Evolutionary conservation across 2,329 filamentous ascomycete species (phyloP).

Genomic region (Aspergillus intermedius): DNA sequence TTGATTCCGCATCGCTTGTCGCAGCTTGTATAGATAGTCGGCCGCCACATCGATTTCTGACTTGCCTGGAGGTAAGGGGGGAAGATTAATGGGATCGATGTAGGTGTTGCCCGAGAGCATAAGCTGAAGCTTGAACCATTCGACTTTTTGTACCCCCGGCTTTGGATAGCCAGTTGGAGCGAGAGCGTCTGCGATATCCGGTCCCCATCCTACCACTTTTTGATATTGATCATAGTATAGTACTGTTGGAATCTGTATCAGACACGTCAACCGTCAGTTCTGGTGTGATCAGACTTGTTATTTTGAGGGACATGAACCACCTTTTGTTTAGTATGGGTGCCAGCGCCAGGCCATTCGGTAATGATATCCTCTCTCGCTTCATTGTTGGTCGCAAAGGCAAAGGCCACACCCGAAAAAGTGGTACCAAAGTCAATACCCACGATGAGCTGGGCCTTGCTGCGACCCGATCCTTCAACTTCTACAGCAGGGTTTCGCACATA

Average conservation of each 20-base stretch:
- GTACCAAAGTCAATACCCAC: slow-evolving; percentile 99
- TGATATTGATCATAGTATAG: slow-evolving; percentile 99
- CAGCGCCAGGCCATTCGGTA: slow-evolving; percentile 95
- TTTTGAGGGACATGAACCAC: slow-evolving; percentile 39
- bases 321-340: slow-evolving; percentile 98
- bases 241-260: slow-evolving; percentile 80
- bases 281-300: too few relatives aligned
- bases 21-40: slow-evolving; percentile 96
- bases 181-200: slow-evolving; percentile 93
- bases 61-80: slow-evolving; percentile 92
- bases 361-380: slow-evolving; percentile 98
- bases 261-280: neutral
- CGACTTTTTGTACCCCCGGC: slow-evolving; percentile 94
- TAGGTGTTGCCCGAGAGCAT: slow-evolving; percentile 99
- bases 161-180: slow-evolving; percentile 97
- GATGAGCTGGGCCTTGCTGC: slow-evolving; percentile 94
- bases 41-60: slow-evolving; percentile 99
- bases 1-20: slow-evolving; percentile 92
- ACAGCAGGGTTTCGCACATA: slow-evolving; percentile 32
- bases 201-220: slow-evolving; percentile 98
- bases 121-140: slow-evolving; percentile 99
- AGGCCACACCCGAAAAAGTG: slow-evolving; percentile 95
- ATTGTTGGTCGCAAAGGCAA: slow-evolving; percentile 88
- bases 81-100: slow-evolving; percentile 97
- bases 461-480: slow-evolving; percentile 80